Percentiles rank a stretch among this genome's conserved stretches.
Conservation (phyloP, 1,284 basidiomycete species). For the Anthracocystis setariae region DNA sequence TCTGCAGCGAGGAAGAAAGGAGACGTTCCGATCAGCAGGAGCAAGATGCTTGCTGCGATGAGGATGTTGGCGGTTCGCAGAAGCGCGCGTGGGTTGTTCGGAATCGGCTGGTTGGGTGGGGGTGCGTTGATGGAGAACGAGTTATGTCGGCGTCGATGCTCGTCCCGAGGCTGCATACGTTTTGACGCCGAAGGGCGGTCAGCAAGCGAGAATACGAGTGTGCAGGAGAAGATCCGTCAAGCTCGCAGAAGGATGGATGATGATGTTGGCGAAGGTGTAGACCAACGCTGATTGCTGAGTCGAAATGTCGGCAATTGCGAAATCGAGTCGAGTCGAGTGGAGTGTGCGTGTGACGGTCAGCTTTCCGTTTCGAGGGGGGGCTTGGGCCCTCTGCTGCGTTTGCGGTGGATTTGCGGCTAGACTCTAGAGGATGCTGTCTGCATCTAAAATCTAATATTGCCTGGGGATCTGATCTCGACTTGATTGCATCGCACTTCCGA, state of each 20-base stretch:
- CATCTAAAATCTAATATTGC: not conserved
- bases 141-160: slow-evolving; percentile 18
- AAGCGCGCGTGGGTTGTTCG: slow-evolving; percentile 3
- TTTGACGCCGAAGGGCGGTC: not conserved
- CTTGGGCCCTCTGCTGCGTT: slow-evolving; percentile 8
- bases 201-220: not conserved
- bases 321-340: slow-evolving; percentile 2
- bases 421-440: not conserved
- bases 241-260: not conserved
- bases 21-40: slow-evolving; percentile 17
- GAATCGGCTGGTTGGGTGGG: not conserved
- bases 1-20: slow-evolving; percentile 14
- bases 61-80: slow-evolving; percentile 16
- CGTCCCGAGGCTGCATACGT: slow-evolving; percentile 22
- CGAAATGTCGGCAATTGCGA: not conserved
- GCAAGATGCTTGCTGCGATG: slow-evolving; percentile 24
- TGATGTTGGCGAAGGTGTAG: not conserved
- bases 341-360: slow-evolving; percentile 2
- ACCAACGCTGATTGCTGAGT: not conserved
- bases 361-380: not conserved
- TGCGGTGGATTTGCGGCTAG: not conserved
- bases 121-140: slow-evolving; percentile 27
- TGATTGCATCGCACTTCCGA: not conserved
- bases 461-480: not conserved
- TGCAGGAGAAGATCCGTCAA: too few species aligned